Conservation (phyloP, 768 basidiomycete genomes). For the Lentinula sp. region DNA sequence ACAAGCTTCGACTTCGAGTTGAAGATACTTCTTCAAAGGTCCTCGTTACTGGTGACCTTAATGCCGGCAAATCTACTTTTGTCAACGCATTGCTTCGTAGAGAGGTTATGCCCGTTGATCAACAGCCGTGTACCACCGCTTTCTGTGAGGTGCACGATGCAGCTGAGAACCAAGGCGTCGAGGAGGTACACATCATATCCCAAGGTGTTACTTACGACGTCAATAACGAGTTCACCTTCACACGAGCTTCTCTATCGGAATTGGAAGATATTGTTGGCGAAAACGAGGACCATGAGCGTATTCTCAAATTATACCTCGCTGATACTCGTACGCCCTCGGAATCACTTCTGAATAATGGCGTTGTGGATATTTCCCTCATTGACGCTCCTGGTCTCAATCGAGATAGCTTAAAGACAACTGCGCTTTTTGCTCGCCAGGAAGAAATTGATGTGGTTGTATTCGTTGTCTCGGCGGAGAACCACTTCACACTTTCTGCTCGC, state of each 20-base stretch:
- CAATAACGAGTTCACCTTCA: conserved; percentile 72
- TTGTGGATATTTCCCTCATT: conserved; percentile 96
- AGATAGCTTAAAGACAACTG: conserved; percentile 91
- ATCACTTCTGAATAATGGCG: conserved; percentile 89
- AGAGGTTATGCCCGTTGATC: conserved; percentile 93
- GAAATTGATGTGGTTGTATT: conserved; percentile 99
- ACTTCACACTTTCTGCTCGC: conserved; percentile 93
- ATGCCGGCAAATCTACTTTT: conserved; percentile 97
- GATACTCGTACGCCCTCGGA: conserved; percentile 74
- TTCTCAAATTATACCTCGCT: conserved; percentile 85
- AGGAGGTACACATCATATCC: conserved; percentile 83
- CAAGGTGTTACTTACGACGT: conserved; percentile 63
- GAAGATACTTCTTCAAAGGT: conserved; percentile 93
- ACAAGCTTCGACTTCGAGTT: conserved; percentile 80
- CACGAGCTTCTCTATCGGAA: conserved; percentile 55
- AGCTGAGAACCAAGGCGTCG: conserved; percentile 67
- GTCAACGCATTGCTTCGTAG: conserved; percentile 92
- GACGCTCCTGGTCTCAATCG: conserved; percentile 97
- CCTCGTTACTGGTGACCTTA: conserved; percentile 95
- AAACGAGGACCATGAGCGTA: conserved; percentile 62
- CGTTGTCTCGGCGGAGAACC: conserved; percentile 96
- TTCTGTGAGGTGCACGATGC: conserved; percentile 97
- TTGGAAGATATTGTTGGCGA: conserved; percentile 78
- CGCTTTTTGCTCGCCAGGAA: conserved; percentile 90
- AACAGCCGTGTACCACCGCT: conserved; percentile 95